phyloP scores from a whole-genome alignment of 2,329 filamentous ascomycete genomes.

The Aureobasidium mangrovei region DNA sequence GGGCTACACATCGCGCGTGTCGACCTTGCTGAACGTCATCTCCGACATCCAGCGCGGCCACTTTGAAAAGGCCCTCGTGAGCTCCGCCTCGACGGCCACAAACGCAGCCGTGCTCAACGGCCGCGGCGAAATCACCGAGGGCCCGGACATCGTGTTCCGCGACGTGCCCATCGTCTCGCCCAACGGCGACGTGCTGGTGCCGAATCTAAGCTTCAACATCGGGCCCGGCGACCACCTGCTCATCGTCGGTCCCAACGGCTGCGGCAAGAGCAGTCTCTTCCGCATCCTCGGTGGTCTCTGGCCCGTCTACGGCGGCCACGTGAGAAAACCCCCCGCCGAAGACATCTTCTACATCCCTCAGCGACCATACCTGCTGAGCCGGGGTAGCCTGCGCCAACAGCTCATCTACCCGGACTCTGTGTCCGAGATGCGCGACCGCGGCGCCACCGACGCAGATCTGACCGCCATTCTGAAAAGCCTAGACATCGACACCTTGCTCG shows the following conservation, averaged over 20 bases:
- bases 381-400: conserved; percentile 87
- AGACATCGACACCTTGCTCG: conserved; percentile 71
- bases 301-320: conserved; percentile 93
- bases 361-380: conserved; percentile 82
- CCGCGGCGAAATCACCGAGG: conserved; percentile 73
- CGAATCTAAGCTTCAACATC: conserved; percentile 77
- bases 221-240: conserved; percentile 81
- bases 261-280: conserved; percentile 93
- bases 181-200: conserved; percentile 87
- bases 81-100: conserved; percentile 69
- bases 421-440: conserved; percentile 76
- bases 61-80: conserved; percentile 95
- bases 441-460: conserved; percentile 73
- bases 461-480: conserved; percentile 67
- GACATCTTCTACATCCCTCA: conserved; percentile 99
- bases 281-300: conserved; percentile 91
- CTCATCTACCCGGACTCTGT: conserved; percentile 92
- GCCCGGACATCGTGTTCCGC: conserved; percentile 72
- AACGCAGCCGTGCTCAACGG: conserved; percentile 77
- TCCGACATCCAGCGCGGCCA: conserved; percentile 81
- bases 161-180: conserved; percentile 94
- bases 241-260: conserved; percentile 93
- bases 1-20: conserved; percentile 87
- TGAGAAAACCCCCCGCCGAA: conserved; percentile 81
- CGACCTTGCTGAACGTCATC: conserved; percentile 85